Evolutionary conservation across 2,329 filamentous ascomycete species (phyloP).

Genomic region (Monosporascus ibericus): DNA sequence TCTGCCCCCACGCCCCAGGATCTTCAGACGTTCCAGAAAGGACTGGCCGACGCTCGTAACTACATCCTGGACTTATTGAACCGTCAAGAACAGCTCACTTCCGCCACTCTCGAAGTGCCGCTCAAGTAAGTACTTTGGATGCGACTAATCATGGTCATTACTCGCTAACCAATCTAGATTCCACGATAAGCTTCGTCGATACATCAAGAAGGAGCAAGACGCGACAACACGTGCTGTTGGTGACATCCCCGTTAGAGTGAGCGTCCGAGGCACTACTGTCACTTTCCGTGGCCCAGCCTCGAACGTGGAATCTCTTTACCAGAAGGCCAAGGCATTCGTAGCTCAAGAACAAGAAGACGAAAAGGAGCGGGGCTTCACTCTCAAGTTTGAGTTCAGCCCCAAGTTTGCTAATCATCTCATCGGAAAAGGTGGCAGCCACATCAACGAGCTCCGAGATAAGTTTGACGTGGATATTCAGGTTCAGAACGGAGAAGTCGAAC

Average conservation of each 20-base stretch:
- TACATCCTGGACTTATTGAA: slow-evolving; percentile 53
- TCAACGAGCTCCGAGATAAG: slow-evolving; percentile 58
- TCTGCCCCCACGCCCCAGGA: slow-evolving; percentile 45
- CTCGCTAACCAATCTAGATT: slow-evolving; percentile 36
- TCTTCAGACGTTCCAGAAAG: slow-evolving; percentile 46
- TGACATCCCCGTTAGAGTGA: slow-evolving; percentile 56
- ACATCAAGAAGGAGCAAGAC: slow-evolving; percentile 60
- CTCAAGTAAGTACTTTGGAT: slow-evolving; percentile 37
- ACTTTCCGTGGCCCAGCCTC: slow-evolving; percentile 72
- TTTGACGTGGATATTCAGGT: slow-evolving; percentile 78
- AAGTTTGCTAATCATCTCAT: slow-evolving; percentile 86
- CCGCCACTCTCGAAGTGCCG: slow-evolving; percentile 50
- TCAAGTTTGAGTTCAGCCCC: slow-evolving; percentile 88
- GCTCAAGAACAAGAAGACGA: slow-evolving; percentile 88
- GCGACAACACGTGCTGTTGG: slow-evolving; percentile 40
- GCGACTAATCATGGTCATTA: neutral
- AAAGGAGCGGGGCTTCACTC: slow-evolving; percentile 82
- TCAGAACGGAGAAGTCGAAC: slow-evolving; percentile 86
- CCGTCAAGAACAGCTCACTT: slow-evolving; percentile 51
- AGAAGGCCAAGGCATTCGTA: slow-evolving; percentile 73
- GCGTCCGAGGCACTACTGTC: slow-evolving; percentile 53
- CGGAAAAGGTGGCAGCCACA: slow-evolving; percentile 61
- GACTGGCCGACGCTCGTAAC: slow-evolving; percentile 48
- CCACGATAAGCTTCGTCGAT: slow-evolving; percentile 57
- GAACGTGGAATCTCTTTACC: slow-evolving; percentile 63